Percentiles rank a stretch among this genome's conserved stretches.
phyloP scores from a whole-genome alignment of 2,329 filamentous ascomycete genomes.

The Claviceps lovelessii region DNA sequence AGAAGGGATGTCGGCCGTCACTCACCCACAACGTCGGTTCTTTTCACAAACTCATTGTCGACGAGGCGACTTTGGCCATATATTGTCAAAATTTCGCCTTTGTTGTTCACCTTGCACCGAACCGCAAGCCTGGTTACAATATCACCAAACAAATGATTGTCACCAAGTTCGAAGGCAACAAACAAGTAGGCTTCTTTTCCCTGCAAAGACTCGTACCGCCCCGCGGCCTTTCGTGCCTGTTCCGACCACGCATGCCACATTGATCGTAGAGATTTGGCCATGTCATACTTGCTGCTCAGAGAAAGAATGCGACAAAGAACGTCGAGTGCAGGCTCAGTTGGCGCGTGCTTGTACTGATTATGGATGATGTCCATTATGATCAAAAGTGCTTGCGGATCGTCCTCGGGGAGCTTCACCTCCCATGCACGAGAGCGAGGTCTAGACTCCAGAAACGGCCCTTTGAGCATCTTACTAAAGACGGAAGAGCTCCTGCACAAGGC shows the following conservation, averaged over 20 bases:
- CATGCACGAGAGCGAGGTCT: neutral
- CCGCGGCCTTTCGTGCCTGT: neutral
- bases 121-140: neutral
- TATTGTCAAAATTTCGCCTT: neutral
- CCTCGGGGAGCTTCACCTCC: slow-evolving; percentile 4
- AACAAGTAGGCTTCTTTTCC: neutral
- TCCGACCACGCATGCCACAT: neutral
- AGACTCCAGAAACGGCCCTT: neutral
- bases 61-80: neutral
- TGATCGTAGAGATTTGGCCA: slow-evolving; percentile 6
- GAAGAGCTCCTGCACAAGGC: neutral
- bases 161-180: neutral
- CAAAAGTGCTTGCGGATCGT: neutral
- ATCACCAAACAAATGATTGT: neutral
- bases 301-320: neutral
- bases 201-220: neutral
- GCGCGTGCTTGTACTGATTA: slow-evolving; percentile 1
- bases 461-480: slow-evolving; percentile 6
- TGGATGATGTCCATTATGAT: slow-evolving; percentile 5
- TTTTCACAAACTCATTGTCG: neutral
- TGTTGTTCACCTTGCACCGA: neutral
- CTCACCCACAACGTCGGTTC: neutral
- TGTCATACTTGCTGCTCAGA: slow-evolving; percentile 9
- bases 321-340: neutral
- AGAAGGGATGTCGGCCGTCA: neutral